Evolutionary conservation across 2,329 filamentous ascomycete species (phyloP).

Genomic region (Alternaria hordeiaustralica): DNA sequence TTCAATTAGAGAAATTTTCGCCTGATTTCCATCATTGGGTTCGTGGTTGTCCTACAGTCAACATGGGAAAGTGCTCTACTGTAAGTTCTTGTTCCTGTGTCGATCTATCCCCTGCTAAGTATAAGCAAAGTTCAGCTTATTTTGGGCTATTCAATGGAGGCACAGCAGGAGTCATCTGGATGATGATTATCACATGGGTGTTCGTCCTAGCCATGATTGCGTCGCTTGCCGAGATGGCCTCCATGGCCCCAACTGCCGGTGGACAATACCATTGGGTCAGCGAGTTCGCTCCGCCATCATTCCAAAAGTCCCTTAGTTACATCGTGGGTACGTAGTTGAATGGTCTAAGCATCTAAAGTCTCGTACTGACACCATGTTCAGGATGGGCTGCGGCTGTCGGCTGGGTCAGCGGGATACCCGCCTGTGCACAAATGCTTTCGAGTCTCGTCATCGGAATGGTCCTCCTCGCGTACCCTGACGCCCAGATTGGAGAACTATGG

Average conservation of each 20-base stretch:
- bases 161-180: conserved; percentile 36
- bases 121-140: conserved; percentile 10
- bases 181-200: conserved; percentile 30
- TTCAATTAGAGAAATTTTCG: conserved; percentile 21
- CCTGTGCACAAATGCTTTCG: conserved; percentile 31
- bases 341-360: not conserved
- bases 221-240: conserved; percentile 11
- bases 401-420: conserved; percentile 37
- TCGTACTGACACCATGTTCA: not conserved
- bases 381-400: conserved; percentile 26
- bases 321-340: conserved; percentile 3
- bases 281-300: conserved; percentile 5
- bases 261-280: conserved; percentile 13
- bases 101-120: not conserved
- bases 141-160: conserved; percentile 32
- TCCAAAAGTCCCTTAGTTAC: conserved; percentile 8
- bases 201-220: conserved; percentile 30
- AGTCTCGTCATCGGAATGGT: conserved; percentile 34
- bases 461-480: conserved; percentile 50
- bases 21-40: conserved; percentile 25
- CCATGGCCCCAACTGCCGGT: conserved; percentile 10
- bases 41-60: conserved; percentile 20
- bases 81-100: conserved; percentile 1
- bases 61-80: conserved; percentile 29
- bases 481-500: conserved; percentile 45